Conservation (phyloP, 208 protist genomes). For the Leishmania lainsoni region DNA sequence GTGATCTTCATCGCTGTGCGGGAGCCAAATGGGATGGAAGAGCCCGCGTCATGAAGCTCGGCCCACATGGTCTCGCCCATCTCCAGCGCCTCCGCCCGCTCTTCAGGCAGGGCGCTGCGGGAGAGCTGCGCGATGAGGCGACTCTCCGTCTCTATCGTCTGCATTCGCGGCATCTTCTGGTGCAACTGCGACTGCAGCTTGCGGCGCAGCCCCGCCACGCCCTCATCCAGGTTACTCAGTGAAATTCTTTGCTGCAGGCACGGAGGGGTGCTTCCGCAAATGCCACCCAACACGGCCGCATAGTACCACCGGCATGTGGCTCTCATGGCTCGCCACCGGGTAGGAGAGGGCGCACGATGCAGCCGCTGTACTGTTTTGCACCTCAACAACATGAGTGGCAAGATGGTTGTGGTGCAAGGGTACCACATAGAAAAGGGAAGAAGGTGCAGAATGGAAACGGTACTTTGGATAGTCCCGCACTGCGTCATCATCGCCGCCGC, state of each 20-base stretch:
- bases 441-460: background rate
- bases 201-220: slow-evolving; percentile 32
- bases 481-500: background rate
- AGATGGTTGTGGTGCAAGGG: background rate
- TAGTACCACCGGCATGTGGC: slow-evolving; percentile 1
- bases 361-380: background rate
- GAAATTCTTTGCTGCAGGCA: slow-evolving; percentile 9
- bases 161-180: slow-evolving; percentile 33
- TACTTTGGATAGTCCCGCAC: background rate
- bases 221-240: slow-evolving; percentile 11
- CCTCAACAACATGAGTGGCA: background rate
- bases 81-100: slow-evolving; percentile 72
- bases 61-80: slow-evolving; percentile 70
- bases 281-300: background rate
- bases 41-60: slow-evolving; percentile 51
- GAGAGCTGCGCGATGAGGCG: slow-evolving; percentile 68
- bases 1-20: slow-evolving; percentile 64
- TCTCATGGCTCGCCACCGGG: background rate
- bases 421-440: background rate
- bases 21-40: slow-evolving; percentile 52
- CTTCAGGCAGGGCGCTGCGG: slow-evolving; percentile 45
- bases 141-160: slow-evolving; percentile 65
- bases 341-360: background rate
- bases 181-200: slow-evolving; percentile 31
- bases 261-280: background rate